phyloP scores from a whole-genome alignment of 192 early-diverging fungal genomes.

The Entophlyctis luteolus region DNA sequence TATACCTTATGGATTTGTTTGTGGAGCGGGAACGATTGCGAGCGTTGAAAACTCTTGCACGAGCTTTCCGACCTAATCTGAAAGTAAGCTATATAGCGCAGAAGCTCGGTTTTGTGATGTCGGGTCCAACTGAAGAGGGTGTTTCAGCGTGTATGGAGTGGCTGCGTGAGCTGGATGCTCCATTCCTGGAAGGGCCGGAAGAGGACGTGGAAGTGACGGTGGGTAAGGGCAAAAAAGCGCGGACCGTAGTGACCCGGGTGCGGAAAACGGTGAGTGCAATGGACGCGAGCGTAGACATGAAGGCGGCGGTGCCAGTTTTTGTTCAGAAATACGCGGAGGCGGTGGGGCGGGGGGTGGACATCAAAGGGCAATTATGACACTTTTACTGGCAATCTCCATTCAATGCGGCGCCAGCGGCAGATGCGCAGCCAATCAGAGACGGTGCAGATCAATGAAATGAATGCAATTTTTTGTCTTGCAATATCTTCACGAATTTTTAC shows the following conservation, averaged over 20 bases:
- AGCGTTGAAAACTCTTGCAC: slow-evolving; percentile 71
- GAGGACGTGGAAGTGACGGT: background rate
- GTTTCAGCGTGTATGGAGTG: slow-evolving; percentile 23
- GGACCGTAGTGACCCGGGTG: slow-evolving; percentile 9
- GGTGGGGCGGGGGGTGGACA: slow-evolving; percentile 42
- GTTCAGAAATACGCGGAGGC: slow-evolving; percentile 16
- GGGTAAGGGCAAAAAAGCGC: slow-evolving; percentile 4
- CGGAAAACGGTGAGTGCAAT: background rate
- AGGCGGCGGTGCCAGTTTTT: slow-evolving; percentile 25
- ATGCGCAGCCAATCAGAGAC: no score
- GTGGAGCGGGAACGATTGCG: slow-evolving; percentile 77
- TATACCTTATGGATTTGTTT: slow-evolving; percentile 91
- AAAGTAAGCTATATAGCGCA: slow-evolving; percentile 52
- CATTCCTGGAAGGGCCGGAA: slow-evolving; percentile 11
- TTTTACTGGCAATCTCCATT: no score
- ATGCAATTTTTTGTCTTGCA: no score
- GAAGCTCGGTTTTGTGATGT: slow-evolving; percentile 64
- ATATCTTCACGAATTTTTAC: no score
- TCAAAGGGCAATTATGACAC: slow-evolving; percentile 53
- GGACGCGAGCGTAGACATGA: slow-evolving; percentile 31
- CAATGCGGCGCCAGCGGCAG: no score
- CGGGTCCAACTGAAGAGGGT: background rate
- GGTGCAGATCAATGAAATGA: no score
- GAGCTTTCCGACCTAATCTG: slow-evolving; percentile 71
- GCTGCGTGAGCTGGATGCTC: slow-evolving; percentile 19